Conservation (phyloP, 192 early-diverging fungal species). For the Umbelopsis sp. region DNA sequence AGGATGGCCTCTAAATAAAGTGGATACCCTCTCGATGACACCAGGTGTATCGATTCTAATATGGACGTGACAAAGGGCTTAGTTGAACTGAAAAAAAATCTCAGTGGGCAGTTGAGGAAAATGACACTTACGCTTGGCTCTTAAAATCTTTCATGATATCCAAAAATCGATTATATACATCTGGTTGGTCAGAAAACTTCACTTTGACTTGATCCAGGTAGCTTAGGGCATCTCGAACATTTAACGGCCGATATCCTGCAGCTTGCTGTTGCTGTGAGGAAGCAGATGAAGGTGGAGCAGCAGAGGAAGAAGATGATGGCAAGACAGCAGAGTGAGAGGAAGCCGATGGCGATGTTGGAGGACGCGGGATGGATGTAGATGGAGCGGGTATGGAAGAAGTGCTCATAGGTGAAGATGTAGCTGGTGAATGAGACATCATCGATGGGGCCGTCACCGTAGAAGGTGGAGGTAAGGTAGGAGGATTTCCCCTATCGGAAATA, state of each 20-base stretch:
- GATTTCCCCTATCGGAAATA: constrained; percentile 8
- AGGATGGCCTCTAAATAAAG: constrained; percentile 86
- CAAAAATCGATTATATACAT: constrained; percentile 96
- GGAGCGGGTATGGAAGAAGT: constrained; percentile 13
- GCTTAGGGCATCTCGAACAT: constrained; percentile 92
- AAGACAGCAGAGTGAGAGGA: constrained; percentile 25
- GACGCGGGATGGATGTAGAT: not conserved
- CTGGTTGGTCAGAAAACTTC: constrained; percentile 87
- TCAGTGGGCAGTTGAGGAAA: not conserved
- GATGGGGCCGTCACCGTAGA: not conserved
- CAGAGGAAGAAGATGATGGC: constrained; percentile 23
- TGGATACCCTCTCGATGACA: constrained; percentile 97
- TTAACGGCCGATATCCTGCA: constrained; percentile 57
- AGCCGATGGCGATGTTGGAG: not conserved
- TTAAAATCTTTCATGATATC: constrained; percentile 99
- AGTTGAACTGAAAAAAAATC: too few species aligned
- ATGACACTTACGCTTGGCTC: constrained; percentile 73
- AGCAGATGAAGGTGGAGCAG: constrained; percentile 8
- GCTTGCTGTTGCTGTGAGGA: constrained; percentile 24
- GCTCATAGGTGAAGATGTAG: constrained; percentile 7
- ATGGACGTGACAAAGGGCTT: not conserved
- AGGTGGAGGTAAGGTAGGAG: constrained; percentile 8
- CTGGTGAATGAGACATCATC: not conserved
- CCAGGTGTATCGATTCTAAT: constrained; percentile 79
- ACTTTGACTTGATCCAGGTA: constrained; percentile 97